phyloP scores from a whole-genome alignment of 208 protist genomes.

The Acanthamoeba quina region DNA sequence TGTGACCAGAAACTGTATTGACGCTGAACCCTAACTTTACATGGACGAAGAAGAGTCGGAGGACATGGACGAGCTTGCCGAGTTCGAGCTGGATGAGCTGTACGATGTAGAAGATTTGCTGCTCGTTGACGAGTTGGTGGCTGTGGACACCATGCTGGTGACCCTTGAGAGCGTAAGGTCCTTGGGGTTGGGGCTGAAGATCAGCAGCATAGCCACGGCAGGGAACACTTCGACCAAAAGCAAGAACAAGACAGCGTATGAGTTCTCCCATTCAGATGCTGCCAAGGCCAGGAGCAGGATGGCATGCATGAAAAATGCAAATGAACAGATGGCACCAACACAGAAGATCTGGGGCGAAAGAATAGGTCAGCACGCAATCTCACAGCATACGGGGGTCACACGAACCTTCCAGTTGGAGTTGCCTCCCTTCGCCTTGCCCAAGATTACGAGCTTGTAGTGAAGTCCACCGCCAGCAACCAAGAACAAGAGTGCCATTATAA shows the following conservation, averaged over 20 bases:
- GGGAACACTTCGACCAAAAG: neutral
- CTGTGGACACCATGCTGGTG: no score
- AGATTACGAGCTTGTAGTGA: neutral
- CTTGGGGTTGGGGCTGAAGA: neutral
- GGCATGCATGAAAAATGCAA: neutral
- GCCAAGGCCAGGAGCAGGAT: neutral
- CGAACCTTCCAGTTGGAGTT: neutral
- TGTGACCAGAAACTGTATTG: no score
- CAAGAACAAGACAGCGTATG: neutral
- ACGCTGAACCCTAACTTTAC: no score
- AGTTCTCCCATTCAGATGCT: neutral
- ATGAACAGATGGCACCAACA: neutral
- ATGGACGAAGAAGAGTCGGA: no score
- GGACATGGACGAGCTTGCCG: no score
- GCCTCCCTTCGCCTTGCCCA: neutral
- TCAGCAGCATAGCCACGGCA: neutral
- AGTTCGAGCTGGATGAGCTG: no score
- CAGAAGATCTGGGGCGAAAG: neutral
- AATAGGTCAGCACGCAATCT: no score
- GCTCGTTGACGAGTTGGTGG: no score
- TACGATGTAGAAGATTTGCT: no score
- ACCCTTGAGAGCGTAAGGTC: no score
- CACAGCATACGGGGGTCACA: no score
- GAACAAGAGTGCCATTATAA: neutral
- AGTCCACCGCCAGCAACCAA: neutral